phyloP scores from a whole-genome alignment of 2,329 filamentous ascomycete genomes.

The Aspergillus neotritici region DNA sequence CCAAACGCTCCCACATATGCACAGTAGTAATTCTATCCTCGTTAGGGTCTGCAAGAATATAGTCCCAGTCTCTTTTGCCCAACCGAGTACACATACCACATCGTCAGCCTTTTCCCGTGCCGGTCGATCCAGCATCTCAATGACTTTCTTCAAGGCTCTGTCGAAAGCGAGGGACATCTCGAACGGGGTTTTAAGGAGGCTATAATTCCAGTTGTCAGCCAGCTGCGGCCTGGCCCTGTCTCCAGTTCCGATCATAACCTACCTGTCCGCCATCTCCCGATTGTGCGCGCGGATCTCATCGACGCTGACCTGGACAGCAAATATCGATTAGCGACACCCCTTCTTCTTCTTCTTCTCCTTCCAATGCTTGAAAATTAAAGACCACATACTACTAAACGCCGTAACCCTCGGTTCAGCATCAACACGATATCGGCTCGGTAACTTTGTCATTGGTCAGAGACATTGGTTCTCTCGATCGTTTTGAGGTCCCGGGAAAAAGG shows the following conservation, averaged over 20 bases:
- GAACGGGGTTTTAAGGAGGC: conserved; percentile 76
- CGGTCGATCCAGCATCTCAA: conserved; percentile 71
- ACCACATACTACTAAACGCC: conserved; percentile 50
- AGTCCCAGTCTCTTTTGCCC: no score
- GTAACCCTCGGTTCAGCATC: conserved; percentile 59
- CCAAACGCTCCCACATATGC: conserved; percentile 97
- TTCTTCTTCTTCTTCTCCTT: no score
- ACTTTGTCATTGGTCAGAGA: conserved; percentile 47
- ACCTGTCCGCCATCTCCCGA: conserved; percentile 68
- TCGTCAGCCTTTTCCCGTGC: conserved; percentile 72
- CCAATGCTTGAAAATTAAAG: not conserved
- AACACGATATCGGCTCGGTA: conserved; percentile 85
- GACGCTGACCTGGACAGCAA: conserved; percentile 57
- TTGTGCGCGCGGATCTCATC: conserved; percentile 90
- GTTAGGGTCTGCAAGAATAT: no score
- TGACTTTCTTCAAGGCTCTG: conserved; percentile 79
- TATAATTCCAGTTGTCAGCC: conserved; percentile 19
- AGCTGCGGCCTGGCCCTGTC: not conserved
- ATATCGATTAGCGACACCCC: conserved; percentile 12
- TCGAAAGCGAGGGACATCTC: conserved; percentile 87
- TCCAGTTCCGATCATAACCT: conserved; percentile 8
- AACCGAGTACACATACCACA: conserved; percentile 44
- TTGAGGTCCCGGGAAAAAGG: not conserved
- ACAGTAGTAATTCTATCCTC: conserved; percentile 66
- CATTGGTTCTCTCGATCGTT: not conserved